Conservation (phyloP, 352 stramenopile genomes). For the Globisporangium camurandrum region DNA sequence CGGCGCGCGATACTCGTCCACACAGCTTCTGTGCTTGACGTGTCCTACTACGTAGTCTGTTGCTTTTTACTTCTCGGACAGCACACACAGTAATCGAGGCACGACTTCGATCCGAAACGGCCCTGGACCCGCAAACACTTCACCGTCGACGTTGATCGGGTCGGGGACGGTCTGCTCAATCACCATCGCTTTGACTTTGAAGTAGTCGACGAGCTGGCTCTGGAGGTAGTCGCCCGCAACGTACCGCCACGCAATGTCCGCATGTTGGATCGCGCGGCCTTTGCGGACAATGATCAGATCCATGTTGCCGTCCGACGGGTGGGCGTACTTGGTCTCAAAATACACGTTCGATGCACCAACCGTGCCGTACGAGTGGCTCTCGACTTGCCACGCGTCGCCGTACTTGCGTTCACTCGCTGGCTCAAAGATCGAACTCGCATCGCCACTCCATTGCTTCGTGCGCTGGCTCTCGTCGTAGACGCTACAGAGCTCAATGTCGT, state of each 20-base stretch:
- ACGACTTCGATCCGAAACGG: constrained; percentile 73
- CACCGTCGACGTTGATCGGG: constrained; percentile 71
- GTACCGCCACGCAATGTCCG: constrained; percentile 49
- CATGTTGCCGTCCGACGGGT: constrained; percentile 75
- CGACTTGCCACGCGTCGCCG: constrained; percentile 36
- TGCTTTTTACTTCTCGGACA: constrained; percentile 65
- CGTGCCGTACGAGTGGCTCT: constrained; percentile 41
- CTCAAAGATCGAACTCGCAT: constrained; percentile 48
- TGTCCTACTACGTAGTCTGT: neutral
- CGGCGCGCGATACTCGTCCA: no score
- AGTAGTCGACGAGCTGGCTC: constrained; percentile 53
- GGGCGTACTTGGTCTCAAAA: constrained; percentile 73
- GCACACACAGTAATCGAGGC: constrained; percentile 53
- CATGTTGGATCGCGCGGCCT: constrained; percentile 31
- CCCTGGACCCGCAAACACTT: constrained; percentile 52
- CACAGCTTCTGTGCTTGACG: neutral
- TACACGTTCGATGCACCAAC: constrained; percentile 71
- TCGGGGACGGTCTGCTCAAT: constrained; percentile 54
- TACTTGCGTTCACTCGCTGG: constrained; percentile 59
- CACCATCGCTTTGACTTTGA: constrained; percentile 74
- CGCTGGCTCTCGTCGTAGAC: constrained; percentile 55
- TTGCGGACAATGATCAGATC: constrained; percentile 67
- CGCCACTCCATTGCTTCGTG: constrained; percentile 52
- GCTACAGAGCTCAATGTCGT: constrained; percentile 69
- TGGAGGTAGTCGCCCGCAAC: constrained; percentile 44